Conservation (phyloP, 495 filamentous ascomycete genomes). For the Podospora didyma region DNA sequence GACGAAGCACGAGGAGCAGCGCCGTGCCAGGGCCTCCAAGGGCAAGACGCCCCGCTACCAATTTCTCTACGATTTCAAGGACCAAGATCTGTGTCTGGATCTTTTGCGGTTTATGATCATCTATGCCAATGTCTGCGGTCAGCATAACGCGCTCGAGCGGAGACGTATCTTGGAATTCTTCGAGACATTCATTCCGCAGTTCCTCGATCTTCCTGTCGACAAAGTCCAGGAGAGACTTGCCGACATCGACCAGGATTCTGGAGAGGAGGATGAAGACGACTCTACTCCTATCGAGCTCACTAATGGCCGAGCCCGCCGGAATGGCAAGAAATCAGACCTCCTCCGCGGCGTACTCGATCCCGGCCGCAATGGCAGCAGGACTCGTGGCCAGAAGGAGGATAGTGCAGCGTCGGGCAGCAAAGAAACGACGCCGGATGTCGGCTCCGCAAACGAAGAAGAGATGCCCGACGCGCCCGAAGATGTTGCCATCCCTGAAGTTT, state of each 20-base stretch:
- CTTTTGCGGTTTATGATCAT: slow-evolving; percentile 74
- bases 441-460: slow-evolving; percentile 65
- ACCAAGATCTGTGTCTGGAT: slow-evolving; percentile 77
- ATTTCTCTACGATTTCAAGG: slow-evolving; percentile 66
- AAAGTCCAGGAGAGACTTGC: slow-evolving; percentile 72
- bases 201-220: slow-evolving; percentile 79
- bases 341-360: slow-evolving; percentile 82
- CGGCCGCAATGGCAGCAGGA: slow-evolving; percentile 58
- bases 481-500: slow-evolving; percentile 41
- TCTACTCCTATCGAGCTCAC: slow-evolving; percentile 44
- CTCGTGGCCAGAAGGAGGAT: slow-evolving; percentile 65
- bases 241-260: slow-evolving; percentile 59
- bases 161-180: slow-evolving; percentile 77
- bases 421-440: slow-evolving; percentile 78
- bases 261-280: slow-evolving; percentile 71
- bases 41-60: slow-evolving; percentile 63
- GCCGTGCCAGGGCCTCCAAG: slow-evolving; percentile 58
- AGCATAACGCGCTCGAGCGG: slow-evolving; percentile 66
- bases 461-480: slow-evolving; percentile 51
- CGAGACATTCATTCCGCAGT: slow-evolving; percentile 79
- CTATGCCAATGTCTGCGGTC: slow-evolving; percentile 63
- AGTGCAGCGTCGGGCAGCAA: slow-evolving; percentile 71
- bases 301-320: slow-evolving; percentile 61
- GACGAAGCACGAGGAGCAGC: slow-evolving; percentile 80
- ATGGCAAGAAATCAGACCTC: slow-evolving; percentile 74